These are phyloP conservation scores for Pichia phayaonensis DNA, from an alignment of 805 yeast genomes.

Conservation along the genomic window DNA sequence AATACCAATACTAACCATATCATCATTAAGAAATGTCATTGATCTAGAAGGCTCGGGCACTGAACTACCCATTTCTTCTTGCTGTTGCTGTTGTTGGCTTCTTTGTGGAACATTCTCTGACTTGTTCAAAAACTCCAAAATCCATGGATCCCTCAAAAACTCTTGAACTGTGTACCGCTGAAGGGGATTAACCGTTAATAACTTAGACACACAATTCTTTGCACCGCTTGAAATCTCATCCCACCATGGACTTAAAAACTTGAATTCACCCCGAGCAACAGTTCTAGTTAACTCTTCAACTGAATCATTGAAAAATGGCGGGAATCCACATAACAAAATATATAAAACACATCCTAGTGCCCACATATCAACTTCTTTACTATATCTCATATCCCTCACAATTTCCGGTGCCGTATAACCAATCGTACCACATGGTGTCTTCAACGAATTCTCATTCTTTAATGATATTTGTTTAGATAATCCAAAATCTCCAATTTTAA, in stretches of 20 bases:
- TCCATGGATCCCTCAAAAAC: constrained; percentile 73
- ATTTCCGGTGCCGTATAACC: constrained; percentile 99
- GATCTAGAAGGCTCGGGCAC: not conserved
- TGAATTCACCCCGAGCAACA: constrained; percentile 72
- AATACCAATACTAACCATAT: not conserved
- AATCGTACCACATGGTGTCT: constrained; percentile 98
- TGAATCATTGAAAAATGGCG: constrained; percentile 88
- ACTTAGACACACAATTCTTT: constrained; percentile 56
- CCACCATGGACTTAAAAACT: constrained; percentile 83
- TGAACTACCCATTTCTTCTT: not conserved
- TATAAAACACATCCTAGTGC: constrained; percentile 94
- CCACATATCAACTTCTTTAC: constrained; percentile 98
- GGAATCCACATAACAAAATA: constrained; percentile 92
- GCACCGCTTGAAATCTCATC: constrained; percentile 69
- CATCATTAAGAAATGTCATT: not conserved
- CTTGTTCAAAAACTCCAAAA: constrained; percentile 29
- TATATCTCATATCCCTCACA: constrained; percentile 85
- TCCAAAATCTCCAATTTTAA: constrained; percentile 94
- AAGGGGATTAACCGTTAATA: constrained; percentile 65
- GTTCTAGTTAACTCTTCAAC: constrained; percentile 68
- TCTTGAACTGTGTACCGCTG: constrained; percentile 65
- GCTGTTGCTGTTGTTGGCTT: constrained; percentile 8
- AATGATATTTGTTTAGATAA: constrained; percentile 86
- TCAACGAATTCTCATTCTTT: constrained; percentile 50
- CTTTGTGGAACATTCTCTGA: constrained; percentile 25